phyloP scores from a whole-genome alignment of 1,284 basidiomycete genomes.

The Austroboletus sp. region DNA sequence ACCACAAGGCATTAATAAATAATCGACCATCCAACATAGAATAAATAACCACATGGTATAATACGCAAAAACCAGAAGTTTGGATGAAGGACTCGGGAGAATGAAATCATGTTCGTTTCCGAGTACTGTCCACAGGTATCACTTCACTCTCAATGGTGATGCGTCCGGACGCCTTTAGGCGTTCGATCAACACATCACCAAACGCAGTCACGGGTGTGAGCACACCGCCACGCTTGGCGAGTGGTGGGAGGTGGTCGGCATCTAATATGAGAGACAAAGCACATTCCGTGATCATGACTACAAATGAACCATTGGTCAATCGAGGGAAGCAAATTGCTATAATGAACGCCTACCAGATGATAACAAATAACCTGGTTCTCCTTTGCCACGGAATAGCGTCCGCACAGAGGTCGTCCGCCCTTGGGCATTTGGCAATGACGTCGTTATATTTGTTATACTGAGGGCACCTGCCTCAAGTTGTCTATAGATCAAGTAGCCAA shows the following conservation, averaged over 20 bases:
- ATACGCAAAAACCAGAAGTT: background rate
- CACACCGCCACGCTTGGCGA: conserved; percentile 63
- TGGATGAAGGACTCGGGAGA: background rate
- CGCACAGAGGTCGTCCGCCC: conserved; percentile 51
- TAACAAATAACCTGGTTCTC: conserved; percentile 75
- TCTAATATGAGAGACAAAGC: conserved; percentile 63
- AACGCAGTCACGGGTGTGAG: conserved; percentile 74
- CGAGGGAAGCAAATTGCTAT: background rate
- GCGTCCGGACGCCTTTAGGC: conserved; percentile 51
- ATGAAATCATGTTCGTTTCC: conserved; percentile 4
- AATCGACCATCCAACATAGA: background rate
- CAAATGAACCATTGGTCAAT: conserved; percentile 7
- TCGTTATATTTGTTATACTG: conserved; percentile 52
- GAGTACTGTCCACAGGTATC: conserved; percentile 11
- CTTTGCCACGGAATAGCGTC: conserved; percentile 53
- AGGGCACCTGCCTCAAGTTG: conserved; percentile 52
- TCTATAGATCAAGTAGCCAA: conserved; percentile 33
- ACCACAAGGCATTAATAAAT: background rate
- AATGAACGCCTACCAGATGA: conserved; percentile 49
- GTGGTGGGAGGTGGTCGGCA: conserved; percentile 43
- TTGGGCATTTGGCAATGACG: conserved; percentile 37
- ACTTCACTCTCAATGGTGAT: conserved; percentile 53
- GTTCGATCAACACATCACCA: conserved; percentile 62
- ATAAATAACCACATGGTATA: conserved; percentile 1
- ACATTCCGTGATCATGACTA: conserved; percentile 71